Evolutionary conservation across 106 monocot species (phyloP).

Genomic region (Apostasia shenzhenica): DNA sequence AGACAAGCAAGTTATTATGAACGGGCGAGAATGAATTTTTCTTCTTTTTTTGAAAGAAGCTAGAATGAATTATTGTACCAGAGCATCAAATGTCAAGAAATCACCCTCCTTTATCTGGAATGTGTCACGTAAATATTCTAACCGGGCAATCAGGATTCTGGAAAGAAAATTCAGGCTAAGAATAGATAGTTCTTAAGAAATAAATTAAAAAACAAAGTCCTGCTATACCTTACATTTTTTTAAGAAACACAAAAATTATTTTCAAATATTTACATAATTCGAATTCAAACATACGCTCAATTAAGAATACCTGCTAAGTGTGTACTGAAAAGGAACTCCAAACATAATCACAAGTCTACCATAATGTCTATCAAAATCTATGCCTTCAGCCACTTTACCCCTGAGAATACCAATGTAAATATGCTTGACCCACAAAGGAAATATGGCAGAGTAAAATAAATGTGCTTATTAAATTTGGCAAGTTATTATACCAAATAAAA

Average conservation of each 20-base stretch:
- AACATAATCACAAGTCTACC: constrained; percentile 99
- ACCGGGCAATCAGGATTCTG: constrained; percentile 86
- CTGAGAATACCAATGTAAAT: constrained; percentile 18
- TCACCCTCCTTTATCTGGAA: constrained; percentile 99
- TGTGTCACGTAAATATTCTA: constrained; percentile 89
- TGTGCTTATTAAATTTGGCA: too few relatives aligned
- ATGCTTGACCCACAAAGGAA: too few relatives aligned
- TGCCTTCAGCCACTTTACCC: constrained; percentile 99
- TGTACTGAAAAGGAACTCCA: constrained; percentile 97
- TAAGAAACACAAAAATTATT: not conserved
- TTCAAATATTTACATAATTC: not conserved
- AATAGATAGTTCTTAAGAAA: not conserved
- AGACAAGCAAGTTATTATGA: too few relatives aligned
- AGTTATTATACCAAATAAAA: too few relatives aligned
- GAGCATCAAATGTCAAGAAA: constrained; percentile 98
- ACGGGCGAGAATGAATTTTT: too few relatives aligned
- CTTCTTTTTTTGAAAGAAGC: too few relatives aligned
- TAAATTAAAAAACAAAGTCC: not conserved
- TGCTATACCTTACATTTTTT: too few relatives aligned
- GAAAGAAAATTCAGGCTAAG: constrained; percentile 9
- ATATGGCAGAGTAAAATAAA: too few relatives aligned
- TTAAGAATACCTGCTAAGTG: constrained; percentile 76
- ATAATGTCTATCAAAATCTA: constrained; percentile 99
- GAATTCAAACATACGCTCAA: not conserved
- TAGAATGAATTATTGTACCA: constrained; percentile 46